These are phyloP conservation scores for Candida chilensis DNA, from an alignment of 805 yeast species.

Conservation along the genomic window DNA sequence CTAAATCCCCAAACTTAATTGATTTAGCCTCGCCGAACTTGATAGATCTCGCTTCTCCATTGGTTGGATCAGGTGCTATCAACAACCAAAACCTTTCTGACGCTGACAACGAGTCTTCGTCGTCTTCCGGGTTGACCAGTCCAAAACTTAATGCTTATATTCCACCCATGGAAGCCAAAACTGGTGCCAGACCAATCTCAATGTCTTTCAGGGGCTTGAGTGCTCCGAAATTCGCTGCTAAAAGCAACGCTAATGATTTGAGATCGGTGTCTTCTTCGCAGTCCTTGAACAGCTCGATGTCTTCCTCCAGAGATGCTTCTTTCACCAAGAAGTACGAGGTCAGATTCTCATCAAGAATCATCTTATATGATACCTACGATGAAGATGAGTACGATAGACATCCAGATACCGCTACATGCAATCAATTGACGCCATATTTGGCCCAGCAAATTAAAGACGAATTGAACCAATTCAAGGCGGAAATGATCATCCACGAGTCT, in stretches of 20 bases:
- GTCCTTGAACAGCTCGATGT: slow-evolving; percentile 25
- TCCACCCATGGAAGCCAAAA: no score
- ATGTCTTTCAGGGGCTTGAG: slow-evolving; percentile 56
- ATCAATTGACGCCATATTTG: slow-evolving; percentile 76
- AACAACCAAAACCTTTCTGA: no score
- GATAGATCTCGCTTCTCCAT: no score
- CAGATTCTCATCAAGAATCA: slow-evolving; percentile 71
- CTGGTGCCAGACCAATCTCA: slow-evolving; percentile 33
- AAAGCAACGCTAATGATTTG: slow-evolving; percentile 14
- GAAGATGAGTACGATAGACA: slow-evolving; percentile 84
- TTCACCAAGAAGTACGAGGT: slow-evolving; percentile 18
- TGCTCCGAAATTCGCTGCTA: slow-evolving; percentile 46
- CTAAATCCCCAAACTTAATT: no score
- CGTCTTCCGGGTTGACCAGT: no score
- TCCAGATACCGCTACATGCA: slow-evolving; percentile 90
- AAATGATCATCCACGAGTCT: slow-evolving; percentile 76
- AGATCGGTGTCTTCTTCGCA: slow-evolving; percentile 29
- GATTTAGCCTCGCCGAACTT: no score
- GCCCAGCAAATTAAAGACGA: slow-evolving; percentile 86
- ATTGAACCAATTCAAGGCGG: slow-evolving; percentile 66
- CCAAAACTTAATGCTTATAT: no score
- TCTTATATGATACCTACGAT: slow-evolving; percentile 77
- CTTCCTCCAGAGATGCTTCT: slow-evolving; percentile 5
- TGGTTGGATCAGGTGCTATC: no score
- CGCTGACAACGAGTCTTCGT: no score